Conservation (phyloP, 257 asterid species). For the Solanum rostratum region DNA sequence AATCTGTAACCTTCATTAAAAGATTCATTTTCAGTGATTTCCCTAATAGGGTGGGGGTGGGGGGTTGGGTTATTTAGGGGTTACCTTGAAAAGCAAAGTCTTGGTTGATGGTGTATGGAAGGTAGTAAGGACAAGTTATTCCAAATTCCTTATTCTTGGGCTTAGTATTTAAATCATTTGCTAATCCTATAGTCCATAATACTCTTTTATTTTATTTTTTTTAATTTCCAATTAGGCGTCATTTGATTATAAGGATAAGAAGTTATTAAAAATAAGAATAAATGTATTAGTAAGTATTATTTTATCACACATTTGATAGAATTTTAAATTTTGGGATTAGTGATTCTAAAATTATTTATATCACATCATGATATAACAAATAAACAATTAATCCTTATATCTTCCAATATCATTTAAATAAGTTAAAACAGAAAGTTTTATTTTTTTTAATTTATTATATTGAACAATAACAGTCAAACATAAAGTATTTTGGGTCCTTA, state of each 20-base stretch:
- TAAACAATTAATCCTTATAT: no score
- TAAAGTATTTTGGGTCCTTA: neutral
- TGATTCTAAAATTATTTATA: neutral
- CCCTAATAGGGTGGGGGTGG: neutral
- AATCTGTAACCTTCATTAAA: no score
- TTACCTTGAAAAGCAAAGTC: neutral
- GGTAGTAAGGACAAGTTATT: neutral
- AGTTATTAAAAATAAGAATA: neutral
- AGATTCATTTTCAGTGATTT: no score
- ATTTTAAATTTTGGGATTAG: neutral
- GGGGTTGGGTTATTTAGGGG: neutral
- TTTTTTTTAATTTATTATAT: neutral
- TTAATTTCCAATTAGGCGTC: neutral
- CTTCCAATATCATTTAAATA: neutral
- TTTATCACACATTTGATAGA: neutral
- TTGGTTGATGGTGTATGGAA: neutral
- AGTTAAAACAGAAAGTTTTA: neutral
- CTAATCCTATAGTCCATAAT: neutral
- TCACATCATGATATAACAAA: neutral
- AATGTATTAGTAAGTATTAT: neutral
- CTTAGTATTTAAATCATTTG: neutral
- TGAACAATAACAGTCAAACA: neutral
- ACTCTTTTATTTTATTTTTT: neutral
- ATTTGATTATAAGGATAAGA: neutral
- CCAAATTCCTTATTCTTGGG: neutral